Percentiles rank a stretch among this genome's conserved stretches.
Evolutionary conservation across 2,329 filamentous ascomycete genomes (phyloP).

Genomic region (Penicillium olsonii): DNA sequence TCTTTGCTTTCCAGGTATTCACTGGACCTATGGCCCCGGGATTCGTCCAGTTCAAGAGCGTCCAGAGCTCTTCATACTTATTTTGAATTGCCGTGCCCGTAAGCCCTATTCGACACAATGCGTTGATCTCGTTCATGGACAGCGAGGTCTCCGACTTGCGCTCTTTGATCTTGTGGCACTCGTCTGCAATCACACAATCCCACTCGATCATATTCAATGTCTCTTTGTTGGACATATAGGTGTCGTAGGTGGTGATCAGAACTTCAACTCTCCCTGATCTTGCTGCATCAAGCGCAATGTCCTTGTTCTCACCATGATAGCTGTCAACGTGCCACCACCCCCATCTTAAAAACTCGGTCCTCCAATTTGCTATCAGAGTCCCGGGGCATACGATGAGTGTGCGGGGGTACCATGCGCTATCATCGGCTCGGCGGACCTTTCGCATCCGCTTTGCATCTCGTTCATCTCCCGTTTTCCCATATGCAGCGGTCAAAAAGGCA

Average conservation of each 20-base stretch:
- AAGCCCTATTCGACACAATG: conserved; percentile 86
- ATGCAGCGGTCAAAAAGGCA: conserved; percentile 85
- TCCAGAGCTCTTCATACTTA: conserved; percentile 97
- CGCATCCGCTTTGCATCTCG: conserved; percentile 84
- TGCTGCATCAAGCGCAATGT: conserved; percentile 71
- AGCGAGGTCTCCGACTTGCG: conserved; percentile 73
- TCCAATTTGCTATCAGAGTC: conserved; percentile 88
- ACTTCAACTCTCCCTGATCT: conserved; percentile 78
- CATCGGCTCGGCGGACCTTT: conserved; percentile 68
- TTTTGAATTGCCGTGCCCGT: conserved; percentile 98
- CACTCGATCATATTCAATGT: conserved; percentile 82
- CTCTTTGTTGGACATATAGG: conserved; percentile 75
- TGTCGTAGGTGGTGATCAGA: conserved; percentile 91
- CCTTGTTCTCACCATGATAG: conserved; percentile 74
- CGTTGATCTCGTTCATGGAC: conserved; percentile 87
- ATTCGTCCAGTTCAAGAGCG: conserved; percentile 92
- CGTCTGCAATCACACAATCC: conserved; percentile 93
- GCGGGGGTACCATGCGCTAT: conserved; percentile 74
- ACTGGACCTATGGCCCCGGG: conserved; percentile 71
- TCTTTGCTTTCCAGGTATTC: conserved; percentile 74
- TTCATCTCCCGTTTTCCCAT: conserved; percentile 90
- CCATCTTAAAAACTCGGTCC: conserved; percentile 81
- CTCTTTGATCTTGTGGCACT: conserved; percentile 89
- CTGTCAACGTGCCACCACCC: conserved; percentile 91
- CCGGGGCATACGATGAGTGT: conserved; percentile 87